These are phyloP conservation scores for Backusella mclennaniae DNA, from an alignment of 192 early-diverging fungal species.

Conservation along the genomic window DNA sequence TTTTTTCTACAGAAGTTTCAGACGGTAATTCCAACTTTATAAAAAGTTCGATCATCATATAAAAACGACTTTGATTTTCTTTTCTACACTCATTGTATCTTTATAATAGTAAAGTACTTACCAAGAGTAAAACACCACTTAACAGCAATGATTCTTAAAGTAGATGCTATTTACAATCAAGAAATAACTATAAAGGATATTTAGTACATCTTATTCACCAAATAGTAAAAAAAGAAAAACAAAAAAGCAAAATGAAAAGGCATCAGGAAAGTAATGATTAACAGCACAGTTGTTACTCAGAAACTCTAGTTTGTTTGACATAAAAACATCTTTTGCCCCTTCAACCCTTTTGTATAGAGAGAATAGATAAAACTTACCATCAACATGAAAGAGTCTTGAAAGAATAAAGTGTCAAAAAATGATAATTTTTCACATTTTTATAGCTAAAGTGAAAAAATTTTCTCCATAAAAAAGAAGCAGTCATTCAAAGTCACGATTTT, in stretches of 20 bases:
- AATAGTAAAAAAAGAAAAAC: background rate
- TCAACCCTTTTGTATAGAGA: background rate
- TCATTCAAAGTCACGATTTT: slow-evolving; percentile 2
- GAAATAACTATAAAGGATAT: background rate
- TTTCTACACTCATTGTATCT: background rate
- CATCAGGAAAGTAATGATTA: slow-evolving; percentile 25
- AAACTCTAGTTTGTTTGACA: slow-evolving; percentile 40
- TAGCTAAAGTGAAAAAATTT: slow-evolving; percentile 12
- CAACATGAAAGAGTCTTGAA: background rate
- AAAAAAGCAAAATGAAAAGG: slow-evolving; percentile 17
- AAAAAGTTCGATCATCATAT: slow-evolving; percentile 27
- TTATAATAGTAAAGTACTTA: background rate
- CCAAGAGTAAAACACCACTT: background rate
- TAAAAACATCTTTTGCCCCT: slow-evolving; percentile 22
- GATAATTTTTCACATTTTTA: background rate
- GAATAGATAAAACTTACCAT: slow-evolving; percentile 1
- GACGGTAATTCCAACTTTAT: slow-evolving; percentile 37
- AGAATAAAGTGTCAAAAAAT: background rate
- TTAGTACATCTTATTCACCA: too few species aligned
- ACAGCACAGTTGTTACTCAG: slow-evolving; percentile 27
- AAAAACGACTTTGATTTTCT: background rate
- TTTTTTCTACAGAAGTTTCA: slow-evolving; percentile 20
- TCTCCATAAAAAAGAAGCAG: background rate
- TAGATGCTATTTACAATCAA: background rate
- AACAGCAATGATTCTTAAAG: background rate